Conservation (phyloP, 2,329 filamentous ascomycete species). For the Triangularia setosa region DNA sequence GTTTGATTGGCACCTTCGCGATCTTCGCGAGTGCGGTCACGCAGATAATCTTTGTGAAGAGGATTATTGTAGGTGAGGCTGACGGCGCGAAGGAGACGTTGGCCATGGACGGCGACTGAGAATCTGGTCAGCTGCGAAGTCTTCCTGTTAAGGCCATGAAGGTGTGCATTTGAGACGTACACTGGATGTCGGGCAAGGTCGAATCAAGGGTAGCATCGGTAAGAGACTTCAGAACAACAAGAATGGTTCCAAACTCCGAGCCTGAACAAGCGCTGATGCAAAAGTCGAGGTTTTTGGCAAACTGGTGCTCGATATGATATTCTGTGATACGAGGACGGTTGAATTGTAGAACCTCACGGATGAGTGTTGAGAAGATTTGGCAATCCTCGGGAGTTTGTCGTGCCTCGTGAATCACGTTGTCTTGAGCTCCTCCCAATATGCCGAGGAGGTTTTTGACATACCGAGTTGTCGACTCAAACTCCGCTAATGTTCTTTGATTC, state of each 20-base stretch:
- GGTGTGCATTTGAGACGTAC: background rate
- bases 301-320: conserved; percentile 3
- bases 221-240: background rate
- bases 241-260: background rate
- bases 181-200: background rate
- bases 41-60: conserved; percentile 7
- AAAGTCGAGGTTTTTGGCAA: background rate
- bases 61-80: background rate
- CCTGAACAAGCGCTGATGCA: conserved; percentile 5
- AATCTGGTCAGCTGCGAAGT: background rate
- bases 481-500: conserved; percentile 14
- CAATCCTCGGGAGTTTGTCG: background rate
- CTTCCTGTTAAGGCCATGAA: too few relatives aligned
- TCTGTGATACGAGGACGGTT: conserved; percentile 11
- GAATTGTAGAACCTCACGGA: conserved; percentile 16
- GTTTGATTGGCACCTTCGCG: conserved; percentile 8
- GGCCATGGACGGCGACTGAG: background rate
- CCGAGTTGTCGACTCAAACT: background rate
- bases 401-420: background rate
- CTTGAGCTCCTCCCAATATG: background rate
- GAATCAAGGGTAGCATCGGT: background rate
- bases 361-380: background rate
- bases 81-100: conserved; percentile 5
- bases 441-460: conserved; percentile 8
- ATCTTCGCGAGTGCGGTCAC: conserved; percentile 11